phyloP scores from a whole-genome alignment of 2,329 filamentous ascomycete species.

The Pseudogymnoascus destructans region DNA sequence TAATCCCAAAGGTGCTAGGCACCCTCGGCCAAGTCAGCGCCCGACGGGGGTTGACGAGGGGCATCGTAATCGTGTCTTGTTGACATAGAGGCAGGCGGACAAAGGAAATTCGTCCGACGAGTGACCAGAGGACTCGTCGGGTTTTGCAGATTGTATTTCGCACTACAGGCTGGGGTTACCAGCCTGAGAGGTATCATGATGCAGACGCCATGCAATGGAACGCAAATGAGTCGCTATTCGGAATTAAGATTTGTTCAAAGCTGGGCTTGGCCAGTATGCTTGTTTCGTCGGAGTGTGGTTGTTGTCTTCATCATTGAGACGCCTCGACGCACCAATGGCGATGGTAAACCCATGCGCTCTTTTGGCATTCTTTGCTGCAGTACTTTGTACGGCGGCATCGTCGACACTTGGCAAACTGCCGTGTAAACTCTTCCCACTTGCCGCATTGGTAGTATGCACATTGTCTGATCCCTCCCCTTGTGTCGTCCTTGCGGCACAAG shows the following conservation, averaged over 20 bases:
- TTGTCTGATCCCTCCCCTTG: slow-evolving; percentile 83
- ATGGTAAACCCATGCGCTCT: slow-evolving; percentile 96
- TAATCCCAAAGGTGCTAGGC: background rate
- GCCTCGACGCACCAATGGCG: slow-evolving; percentile 92
- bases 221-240: slow-evolving; percentile 7
- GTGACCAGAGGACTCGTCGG: slow-evolving; percentile 19
- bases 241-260: slow-evolving; percentile 8
- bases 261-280: slow-evolving; percentile 5
- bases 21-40: background rate
- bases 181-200: slow-evolving; percentile 30
- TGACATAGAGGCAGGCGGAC: slow-evolving; percentile 4
- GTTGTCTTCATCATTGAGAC: slow-evolving; percentile 17
- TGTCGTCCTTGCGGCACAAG: slow-evolving; percentile 94
- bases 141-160: slow-evolving; percentile 5
- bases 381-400: slow-evolving; percentile 95
- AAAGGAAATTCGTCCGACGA: slow-evolving; percentile 6
- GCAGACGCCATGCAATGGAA: slow-evolving; percentile 24
- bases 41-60: background rate
- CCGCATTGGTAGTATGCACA: slow-evolving; percentile 97
- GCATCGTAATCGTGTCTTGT: slow-evolving; percentile 1
- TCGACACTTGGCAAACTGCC: slow-evolving; percentile 95
- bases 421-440: slow-evolving; percentile 93
- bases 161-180: slow-evolving; percentile 23
- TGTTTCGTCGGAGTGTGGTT: background rate
- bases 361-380: slow-evolving; percentile 99